Evolutionary conservation across 2,329 filamentous ascomycete genomes (phyloP).

Genomic region (Didymella segeticola): DNA sequence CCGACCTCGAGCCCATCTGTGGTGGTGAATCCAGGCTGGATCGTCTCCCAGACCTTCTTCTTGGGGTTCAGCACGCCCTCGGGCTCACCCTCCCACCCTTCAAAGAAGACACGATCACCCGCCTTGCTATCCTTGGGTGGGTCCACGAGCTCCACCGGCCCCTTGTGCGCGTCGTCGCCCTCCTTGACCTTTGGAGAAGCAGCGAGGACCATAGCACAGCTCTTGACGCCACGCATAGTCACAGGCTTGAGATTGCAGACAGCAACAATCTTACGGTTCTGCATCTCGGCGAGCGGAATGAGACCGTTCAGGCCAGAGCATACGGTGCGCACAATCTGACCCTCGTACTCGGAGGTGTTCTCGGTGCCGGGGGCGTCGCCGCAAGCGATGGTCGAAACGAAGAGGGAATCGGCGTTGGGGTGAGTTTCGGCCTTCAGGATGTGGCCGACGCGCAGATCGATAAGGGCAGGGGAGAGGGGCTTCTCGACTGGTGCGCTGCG

Average conservation of each 20-base stretch:
- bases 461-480: conserved; percentile 81
- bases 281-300: conserved; percentile 93
- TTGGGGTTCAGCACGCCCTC: conserved; percentile 96
- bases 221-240: conserved; percentile 93
- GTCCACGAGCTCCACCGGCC: conserved; percentile 87
- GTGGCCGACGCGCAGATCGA: conserved; percentile 95
- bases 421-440: conserved; percentile 96
- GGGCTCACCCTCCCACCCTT: conserved; percentile 92
- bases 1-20: conserved; percentile 80
- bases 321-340: conserved; percentile 89
- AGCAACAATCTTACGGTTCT: conserved; percentile 90
- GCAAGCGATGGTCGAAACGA: conserved; percentile 93
- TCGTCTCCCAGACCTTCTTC: conserved; percentile 99
- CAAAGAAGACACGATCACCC: conserved; percentile 89
- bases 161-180: conserved; percentile 84
- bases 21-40: conserved; percentile 96
- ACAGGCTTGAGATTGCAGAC: conserved; percentile 99
- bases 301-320: conserved; percentile 96
- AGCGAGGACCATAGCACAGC: conserved; percentile 88
- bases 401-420: conserved; percentile 95
- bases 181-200: conserved; percentile 84
- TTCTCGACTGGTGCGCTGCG: conserved; percentile 66
- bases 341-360: conserved; percentile 90
- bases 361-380: conserved; percentile 85
- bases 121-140: conserved; percentile 80